Evolutionary conservation across 2,329 filamentous ascomycete genomes (phyloP), one percentile per base, ranked within the genome.

Genomic region (Chaetomiaceae sp.): DNA sequence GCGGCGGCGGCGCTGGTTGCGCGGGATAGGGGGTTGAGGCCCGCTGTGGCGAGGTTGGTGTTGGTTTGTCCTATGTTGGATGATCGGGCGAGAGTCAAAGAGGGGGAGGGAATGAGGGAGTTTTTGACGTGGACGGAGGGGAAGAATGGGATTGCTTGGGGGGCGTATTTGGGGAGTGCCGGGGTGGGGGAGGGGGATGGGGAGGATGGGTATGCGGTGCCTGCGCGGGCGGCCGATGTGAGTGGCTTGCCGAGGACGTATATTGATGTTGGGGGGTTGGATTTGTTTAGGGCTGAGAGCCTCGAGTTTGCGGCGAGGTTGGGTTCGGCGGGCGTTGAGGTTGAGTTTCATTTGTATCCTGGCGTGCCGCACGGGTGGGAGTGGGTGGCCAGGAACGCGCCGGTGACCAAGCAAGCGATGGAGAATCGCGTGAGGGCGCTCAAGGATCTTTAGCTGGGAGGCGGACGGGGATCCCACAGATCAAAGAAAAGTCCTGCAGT

Each of bases 301-400:
- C 12, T 66, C 0, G 56, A 57, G 39, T 72, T 64, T 53, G 69
- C 60, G 14, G 47, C 43, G 16, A 58, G 65, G 34, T 60, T 73
- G 14, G 58, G 57, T 10, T 53, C 60, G 50, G 68, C 60, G 7
- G 62, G 63, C 1, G 58, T 70, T 4, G 60, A 66, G 27, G 64
- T 70, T 1, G 71, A 73, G 57, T 60, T 72, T 6, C 70, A 72
- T 44, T 33, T 73, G 38, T 73, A 71, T 55, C 61, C 64, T 0
- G 72, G 70, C 2, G 47, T 73, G 25, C 67, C 68, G 3, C 71
- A 74, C 54, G 67, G 61, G 0, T 72, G 69, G 40, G 68, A 70
- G 42, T 44, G 44, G 45, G 40, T 46, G 7, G 50, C 51, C 4
- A 23, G 19, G 7, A 48, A 25, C 1, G 46, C 52, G 5, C 41